Percentiles rank a stretch among this genome's conserved stretches.
phyloP scores from a whole-genome alignment of 2,329 filamentous ascomycete genomes.

The Fusarium pininemorale region DNA sequence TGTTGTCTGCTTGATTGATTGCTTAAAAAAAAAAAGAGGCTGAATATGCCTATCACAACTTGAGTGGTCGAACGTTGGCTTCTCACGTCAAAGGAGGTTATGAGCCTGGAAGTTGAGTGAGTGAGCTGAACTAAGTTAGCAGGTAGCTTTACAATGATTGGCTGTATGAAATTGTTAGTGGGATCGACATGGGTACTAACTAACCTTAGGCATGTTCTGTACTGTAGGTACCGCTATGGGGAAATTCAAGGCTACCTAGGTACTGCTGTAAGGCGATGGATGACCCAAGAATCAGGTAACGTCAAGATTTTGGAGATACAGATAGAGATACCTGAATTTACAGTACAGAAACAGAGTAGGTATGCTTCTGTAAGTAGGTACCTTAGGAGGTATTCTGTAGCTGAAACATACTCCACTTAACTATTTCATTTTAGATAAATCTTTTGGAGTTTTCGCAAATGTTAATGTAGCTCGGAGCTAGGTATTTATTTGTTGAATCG shows the following conservation, averaged over 20 bases:
- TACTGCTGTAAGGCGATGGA: neutral
- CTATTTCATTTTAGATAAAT: neutral
- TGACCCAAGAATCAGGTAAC: neutral
- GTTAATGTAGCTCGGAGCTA: neutral
- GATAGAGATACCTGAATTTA: neutral
- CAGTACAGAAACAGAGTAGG: too few species aligned
- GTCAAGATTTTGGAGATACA: neutral
- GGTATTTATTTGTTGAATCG: neutral
- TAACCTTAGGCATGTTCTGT: neutral
- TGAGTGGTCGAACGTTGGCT: slow-evolving; percentile 5
- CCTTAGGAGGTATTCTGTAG: neutral
- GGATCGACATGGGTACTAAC: slow-evolving; percentile 5
- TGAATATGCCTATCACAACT: slow-evolving; percentile 14
- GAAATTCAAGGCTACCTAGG: slow-evolving; percentile 1
- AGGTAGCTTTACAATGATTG: slow-evolving; percentile 17
- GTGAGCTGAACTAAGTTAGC: slow-evolving; percentile 2
- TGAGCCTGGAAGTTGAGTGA: neutral
- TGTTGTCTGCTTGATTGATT: neutral
- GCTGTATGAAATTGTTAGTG: slow-evolving; percentile 28
- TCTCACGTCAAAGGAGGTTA: slow-evolving; percentile 12
- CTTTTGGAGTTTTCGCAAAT: neutral
- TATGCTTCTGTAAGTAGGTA: neutral
- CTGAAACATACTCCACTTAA: too few species aligned
- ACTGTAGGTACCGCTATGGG: neutral
- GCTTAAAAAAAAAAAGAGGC: neutral